phyloP scores from a whole-genome alignment of 345 rosid genomes.

The Zanthoxylum bungeanum region DNA sequence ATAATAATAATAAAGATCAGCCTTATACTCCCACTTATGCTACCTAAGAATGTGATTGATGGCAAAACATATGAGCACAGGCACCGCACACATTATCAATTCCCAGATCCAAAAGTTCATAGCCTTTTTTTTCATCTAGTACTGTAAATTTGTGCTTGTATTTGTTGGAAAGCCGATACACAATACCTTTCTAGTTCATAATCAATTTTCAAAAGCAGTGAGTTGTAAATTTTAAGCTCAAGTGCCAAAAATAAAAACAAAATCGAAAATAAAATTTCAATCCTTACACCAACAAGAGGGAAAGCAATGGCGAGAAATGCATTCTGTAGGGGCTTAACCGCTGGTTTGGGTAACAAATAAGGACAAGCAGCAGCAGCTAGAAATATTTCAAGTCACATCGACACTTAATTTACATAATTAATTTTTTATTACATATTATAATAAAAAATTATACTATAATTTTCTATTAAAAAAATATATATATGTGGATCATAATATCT shows the following conservation, averaged over 20 bases:
- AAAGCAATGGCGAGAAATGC: slow-evolving; percentile 65
- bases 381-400: too few relatives aligned
- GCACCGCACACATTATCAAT: not conserved
- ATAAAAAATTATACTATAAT: too few relatives aligned
- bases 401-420: too few relatives aligned
- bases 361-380: slow-evolving; percentile 87
- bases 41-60: not conserved
- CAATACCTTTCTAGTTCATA: not conserved
- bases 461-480: too few relatives aligned
- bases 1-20: too few relatives aligned
- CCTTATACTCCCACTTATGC: not conserved
- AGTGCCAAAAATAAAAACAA: not conserved
- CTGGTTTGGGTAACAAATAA: slow-evolving; percentile 54
- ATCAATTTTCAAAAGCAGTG: not conserved
- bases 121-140: too few relatives aligned
- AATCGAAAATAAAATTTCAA: not conserved
- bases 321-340: slow-evolving; percentile 60
- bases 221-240: not conserved
- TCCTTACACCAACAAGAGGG: slow-evolving; percentile 85
- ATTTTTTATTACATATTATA: too few relatives aligned
- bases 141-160: not conserved
- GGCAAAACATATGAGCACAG: not conserved
- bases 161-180: not conserved
- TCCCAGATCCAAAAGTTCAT: not conserved
- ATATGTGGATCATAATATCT: too few relatives aligned